These are phyloP conservation scores for Flagelloscypha sp. DNA, from an alignment of 768 basidiomycete genomes.

Conservation along the genomic window DNA sequence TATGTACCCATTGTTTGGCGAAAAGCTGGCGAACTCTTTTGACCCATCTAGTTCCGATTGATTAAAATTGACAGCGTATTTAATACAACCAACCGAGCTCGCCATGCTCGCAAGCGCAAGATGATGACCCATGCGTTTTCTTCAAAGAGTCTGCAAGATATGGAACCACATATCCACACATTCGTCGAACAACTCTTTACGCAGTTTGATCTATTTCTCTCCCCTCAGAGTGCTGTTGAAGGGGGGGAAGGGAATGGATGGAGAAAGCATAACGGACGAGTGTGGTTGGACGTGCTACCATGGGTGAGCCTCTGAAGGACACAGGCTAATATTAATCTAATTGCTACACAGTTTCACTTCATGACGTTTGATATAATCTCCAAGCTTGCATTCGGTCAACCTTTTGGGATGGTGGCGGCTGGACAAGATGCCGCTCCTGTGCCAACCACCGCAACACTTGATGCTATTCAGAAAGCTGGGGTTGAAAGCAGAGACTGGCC, in stretches of 20 bases:
- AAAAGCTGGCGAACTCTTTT: too few relatives aligned
- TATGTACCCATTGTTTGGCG: conserved; percentile 43
- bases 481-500: conserved; percentile 55
- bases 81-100: conserved; percentile 38
- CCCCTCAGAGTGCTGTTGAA: conserved; percentile 36
- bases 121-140: conserved; percentile 54
- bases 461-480: conserved; percentile 35
- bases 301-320: conserved; percentile 30
- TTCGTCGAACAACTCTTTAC: conserved; percentile 22
- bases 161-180: conserved; percentile 43
- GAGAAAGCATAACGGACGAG: conserved; percentile 30
- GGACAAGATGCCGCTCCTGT: conserved; percentile 44
- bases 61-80: conserved; percentile 45
- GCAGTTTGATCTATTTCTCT: conserved; percentile 44
- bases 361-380: conserved; percentile 59
- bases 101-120: conserved; percentile 60
- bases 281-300: conserved; percentile 44
- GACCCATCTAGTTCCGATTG: too few relatives aligned
- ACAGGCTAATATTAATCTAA: too few relatives aligned
- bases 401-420: conserved; percentile 54
- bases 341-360: conserved; percentile 11
- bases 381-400: conserved; percentile 51
- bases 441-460: conserved; percentile 39
- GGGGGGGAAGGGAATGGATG: conserved; percentile 31
- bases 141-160: conserved; percentile 50